These are phyloP conservation scores for Corylus americana DNA, from an alignment of 306 rosid species.

Conservation along the genomic window DNA sequence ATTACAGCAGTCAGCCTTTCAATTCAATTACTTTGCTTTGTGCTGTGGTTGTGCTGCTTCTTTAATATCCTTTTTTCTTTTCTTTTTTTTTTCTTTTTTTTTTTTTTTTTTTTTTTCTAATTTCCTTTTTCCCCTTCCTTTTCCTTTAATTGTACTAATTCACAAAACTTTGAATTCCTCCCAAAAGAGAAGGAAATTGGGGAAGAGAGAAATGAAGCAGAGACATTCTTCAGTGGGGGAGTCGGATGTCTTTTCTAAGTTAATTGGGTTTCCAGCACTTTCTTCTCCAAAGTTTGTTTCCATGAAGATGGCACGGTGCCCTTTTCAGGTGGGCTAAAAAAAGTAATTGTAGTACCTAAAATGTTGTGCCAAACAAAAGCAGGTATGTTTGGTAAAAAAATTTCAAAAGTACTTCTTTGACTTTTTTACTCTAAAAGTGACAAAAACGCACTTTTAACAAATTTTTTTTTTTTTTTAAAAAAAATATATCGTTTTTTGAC, in stretches of 20 bases:
- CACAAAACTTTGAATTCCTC: neutral
- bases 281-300: neutral
- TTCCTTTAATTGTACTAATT: slow-evolving; percentile 9
- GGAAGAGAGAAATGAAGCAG: neutral
- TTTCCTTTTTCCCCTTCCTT: neutral
- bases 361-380: too few relatives aligned
- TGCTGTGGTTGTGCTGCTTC: neutral
- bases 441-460: too few relatives aligned
- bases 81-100: neutral
- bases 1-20: neutral
- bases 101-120: neutral
- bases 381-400: too few relatives aligned
- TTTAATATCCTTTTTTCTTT: neutral
- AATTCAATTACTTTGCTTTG: neutral
- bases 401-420: too few relatives aligned
- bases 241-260: neutral
- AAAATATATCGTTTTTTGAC: too few relatives aligned
- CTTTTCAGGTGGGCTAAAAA: neutral
- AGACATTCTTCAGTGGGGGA: neutral
- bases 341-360: too few relatives aligned
- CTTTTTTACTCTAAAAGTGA: too few relatives aligned
- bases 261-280: neutral
- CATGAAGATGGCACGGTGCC: neutral
- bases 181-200: neutral
- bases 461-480: too few relatives aligned